Conservation (phyloP, 108 stramenopile genomes). For the Thalassiosira profunda region DNA sequence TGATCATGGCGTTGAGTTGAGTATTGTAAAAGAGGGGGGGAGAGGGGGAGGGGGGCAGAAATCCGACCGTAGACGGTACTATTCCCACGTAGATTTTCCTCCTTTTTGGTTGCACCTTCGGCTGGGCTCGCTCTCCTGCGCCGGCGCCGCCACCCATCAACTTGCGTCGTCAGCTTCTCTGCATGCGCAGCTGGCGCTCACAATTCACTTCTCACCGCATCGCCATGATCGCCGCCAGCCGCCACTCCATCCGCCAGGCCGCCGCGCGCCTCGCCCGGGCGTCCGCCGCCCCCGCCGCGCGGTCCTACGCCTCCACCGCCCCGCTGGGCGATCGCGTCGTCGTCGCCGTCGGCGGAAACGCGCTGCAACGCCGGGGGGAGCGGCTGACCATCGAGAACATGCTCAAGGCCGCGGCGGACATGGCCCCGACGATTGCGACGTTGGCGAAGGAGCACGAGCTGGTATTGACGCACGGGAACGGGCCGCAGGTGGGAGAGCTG, state of each 20-base stretch:
- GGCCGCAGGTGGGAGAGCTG: constrained; percentile 88
- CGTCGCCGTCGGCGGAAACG: constrained; percentile 87
- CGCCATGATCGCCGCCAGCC: constrained; percentile 17
- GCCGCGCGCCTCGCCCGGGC: neutral
- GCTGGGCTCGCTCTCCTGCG: too few species aligned
- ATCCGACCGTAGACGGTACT: too few species aligned
- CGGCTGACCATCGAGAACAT: constrained; percentile 87
- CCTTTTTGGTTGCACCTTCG: too few species aligned
- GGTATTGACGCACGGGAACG: constrained; percentile 80
- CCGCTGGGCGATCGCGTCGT: constrained; percentile 55
- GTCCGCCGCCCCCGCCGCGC: neutral
- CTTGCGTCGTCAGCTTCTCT: too few species aligned
- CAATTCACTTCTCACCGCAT: too few species aligned
- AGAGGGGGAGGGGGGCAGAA: too few species aligned
- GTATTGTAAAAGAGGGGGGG: too few species aligned
- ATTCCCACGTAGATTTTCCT: too few species aligned
- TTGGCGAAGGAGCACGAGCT: constrained; percentile 69
- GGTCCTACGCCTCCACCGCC: constrained; percentile 36
- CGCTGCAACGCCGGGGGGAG: constrained; percentile 86
- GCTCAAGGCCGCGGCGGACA: constrained; percentile 86
- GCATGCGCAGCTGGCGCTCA: too few species aligned
- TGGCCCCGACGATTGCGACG: constrained; percentile 75
- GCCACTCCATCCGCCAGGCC: constrained; percentile 5
- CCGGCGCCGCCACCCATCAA: too few species aligned
- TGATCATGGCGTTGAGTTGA: too few species aligned